phyloP scores from a whole-genome alignment of 805 yeast genomes.

The Ogataea zsoltii region DNA sequence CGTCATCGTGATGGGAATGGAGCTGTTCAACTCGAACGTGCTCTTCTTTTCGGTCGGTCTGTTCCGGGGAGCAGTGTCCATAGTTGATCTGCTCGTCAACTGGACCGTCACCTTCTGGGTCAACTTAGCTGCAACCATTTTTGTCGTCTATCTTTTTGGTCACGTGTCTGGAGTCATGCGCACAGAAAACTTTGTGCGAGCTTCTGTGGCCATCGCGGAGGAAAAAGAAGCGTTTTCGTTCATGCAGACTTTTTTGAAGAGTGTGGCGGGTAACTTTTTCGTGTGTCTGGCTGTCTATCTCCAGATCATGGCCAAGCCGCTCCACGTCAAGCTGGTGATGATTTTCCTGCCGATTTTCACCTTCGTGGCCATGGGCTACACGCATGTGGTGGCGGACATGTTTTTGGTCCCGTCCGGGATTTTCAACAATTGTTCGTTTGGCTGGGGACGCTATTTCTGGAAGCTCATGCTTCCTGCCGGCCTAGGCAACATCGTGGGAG shows the following conservation, averaged over 20 bases:
- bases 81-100: conserved; percentile 60
- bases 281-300: conserved; percentile 75
- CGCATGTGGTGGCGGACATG: conserved; percentile 86
- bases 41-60: conserved; percentile 70
- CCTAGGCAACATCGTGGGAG: conserved; percentile 81
- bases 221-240: conserved; percentile 48
- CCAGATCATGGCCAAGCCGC: conserved; percentile 76
- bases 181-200: conserved; percentile 42
- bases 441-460: conserved; percentile 71
- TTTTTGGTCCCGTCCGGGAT: conserved; percentile 63
- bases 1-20: conserved; percentile 75
- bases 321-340: conserved; percentile 69
- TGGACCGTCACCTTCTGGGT: conserved; percentile 70
- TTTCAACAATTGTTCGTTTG: conserved; percentile 62
- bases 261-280: conserved; percentile 74
- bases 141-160: conserved; percentile 65
- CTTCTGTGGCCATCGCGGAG: conserved; percentile 48
- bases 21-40: conserved; percentile 72
- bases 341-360: conserved; percentile 71
- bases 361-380: conserved; percentile 75
- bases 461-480: conserved; percentile 68
- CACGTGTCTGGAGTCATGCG: conserved; percentile 53
- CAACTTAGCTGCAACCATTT: conserved; percentile 63
- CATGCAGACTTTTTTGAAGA: conserved; percentile 65
- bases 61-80: conserved; percentile 66